phyloP scores from a whole-genome alignment of 208 protist genomes.

The Lotmaria passim region DNA sequence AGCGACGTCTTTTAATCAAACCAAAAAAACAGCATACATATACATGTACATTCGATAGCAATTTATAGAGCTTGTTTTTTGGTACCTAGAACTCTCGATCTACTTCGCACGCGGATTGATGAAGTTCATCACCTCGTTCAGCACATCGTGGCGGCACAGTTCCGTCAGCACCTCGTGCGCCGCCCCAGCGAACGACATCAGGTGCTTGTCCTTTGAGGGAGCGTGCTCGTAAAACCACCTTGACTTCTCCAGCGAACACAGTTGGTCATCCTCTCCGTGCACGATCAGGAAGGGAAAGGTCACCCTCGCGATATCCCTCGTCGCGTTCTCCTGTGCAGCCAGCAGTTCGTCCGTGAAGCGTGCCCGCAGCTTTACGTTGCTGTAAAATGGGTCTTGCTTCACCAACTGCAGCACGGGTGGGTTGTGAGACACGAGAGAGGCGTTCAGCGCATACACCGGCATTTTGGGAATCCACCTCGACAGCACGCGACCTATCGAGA shows the following conservation, averaged over 20 bases:
- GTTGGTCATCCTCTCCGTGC: slow-evolving; percentile 54
- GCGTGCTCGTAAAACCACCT: slow-evolving; percentile 46
- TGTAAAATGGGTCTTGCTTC: slow-evolving; percentile 68
- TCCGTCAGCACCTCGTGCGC: slow-evolving; percentile 77
- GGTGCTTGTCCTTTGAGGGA: slow-evolving; percentile 53
- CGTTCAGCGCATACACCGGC: slow-evolving; percentile 38
- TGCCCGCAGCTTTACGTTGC: slow-evolving; percentile 39
- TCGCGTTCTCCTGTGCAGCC: slow-evolving; percentile 44
- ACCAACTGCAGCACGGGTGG: slow-evolving; percentile 53
- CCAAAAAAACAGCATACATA: too few species aligned
- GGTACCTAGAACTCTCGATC: too few species aligned
- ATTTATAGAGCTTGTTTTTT: too few species aligned
- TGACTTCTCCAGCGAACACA: slow-evolving; percentile 49
- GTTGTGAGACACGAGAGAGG: slow-evolving; percentile 45
- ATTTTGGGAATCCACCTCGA: slow-evolving; percentile 54
- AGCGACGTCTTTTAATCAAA: too few species aligned
- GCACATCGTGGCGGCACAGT: slow-evolving; percentile 49
- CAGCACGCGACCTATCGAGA: slow-evolving; percentile 30
- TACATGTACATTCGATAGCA: too few species aligned
- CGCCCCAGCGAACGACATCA: slow-evolving; percentile 47
- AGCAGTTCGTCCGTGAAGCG: slow-evolving; percentile 64
- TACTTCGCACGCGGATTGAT: slow-evolving; percentile 30
- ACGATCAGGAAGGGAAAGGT: slow-evolving; percentile 74
- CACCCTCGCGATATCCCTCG: slow-evolving; percentile 9
- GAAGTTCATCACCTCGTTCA: slow-evolving; percentile 65